Percentiles rank a stretch among this genome's conserved stretches.
Conservation (phyloP, 495 filamentous ascomycete genomes). For the Penicillium atrosanguineum region DNA sequence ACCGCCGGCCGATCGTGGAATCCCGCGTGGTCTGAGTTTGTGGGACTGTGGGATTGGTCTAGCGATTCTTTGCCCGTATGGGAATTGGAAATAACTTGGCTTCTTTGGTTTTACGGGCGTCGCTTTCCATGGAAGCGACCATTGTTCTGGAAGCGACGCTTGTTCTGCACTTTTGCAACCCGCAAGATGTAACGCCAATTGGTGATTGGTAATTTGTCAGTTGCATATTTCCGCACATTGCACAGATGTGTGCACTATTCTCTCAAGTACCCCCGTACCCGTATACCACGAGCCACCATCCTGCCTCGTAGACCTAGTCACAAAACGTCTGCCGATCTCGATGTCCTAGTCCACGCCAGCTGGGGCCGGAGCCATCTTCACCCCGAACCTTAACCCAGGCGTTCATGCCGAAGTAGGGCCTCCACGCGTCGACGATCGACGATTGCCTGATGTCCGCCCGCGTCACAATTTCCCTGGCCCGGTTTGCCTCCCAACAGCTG, state of each 20-base stretch:
- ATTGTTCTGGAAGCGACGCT: no score
- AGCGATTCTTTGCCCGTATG: no score
- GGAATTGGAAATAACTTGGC: neutral
- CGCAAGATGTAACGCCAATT: no score
- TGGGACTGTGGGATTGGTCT: neutral
- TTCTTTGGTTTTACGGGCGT: neutral
- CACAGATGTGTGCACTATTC: no score
- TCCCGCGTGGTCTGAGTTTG: neutral
- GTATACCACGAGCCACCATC: no score
- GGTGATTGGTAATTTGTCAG: no score
- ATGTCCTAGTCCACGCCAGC: neutral
- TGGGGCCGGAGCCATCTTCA: neutral
- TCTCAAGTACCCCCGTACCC: no score
- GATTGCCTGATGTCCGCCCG: neutral
- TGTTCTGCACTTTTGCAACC: no score
- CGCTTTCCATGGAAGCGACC: neutral
- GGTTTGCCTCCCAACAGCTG: conserved; percentile 10
- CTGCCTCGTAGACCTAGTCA: neutral
- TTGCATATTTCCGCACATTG: no score
- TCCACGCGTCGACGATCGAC: neutral
- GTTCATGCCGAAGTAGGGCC: conserved; percentile 1
- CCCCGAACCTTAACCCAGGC: conserved; percentile 1
- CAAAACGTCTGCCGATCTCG: neutral
- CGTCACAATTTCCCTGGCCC: conserved; percentile 8
- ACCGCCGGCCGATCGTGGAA: neutral